Evolutionary conservation across 805 yeast genomes (phyloP), one percentile per base, ranked within the genome.

Genomic region (Schwanniomyces sp.): DNA sequence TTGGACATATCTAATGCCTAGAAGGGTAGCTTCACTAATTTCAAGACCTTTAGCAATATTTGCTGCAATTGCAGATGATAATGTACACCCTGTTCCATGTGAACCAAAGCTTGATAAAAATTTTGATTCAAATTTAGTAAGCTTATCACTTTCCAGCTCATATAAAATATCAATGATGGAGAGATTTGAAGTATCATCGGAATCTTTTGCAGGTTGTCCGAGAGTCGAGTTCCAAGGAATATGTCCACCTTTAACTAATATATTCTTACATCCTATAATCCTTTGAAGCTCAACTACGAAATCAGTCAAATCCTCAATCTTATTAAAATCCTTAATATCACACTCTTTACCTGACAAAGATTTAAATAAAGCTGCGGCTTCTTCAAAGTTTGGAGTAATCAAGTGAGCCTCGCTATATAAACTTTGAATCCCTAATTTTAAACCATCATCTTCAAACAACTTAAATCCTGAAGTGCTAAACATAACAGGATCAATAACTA

Each of bases 31-130:
- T 2, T 72, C 73, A 2, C 55, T 52, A 7, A 88, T 57, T 0
- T 69, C 29, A 30, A 59, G 53, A 0, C 84, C 85, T 30, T 72
- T 72, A 3, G 96, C 91, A 24, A 89, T 55, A 54, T 86, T 81
- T 2, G 94, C 82, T 0, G 94, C 84, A 52, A 91, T 85, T 0
- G 96, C 77, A 0, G 96, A 84, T 0, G 95, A 82, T 43, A 91
- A 71, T 0, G 96, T 87, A 65, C 97, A 91, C 1, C 97, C 97
- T 3, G 96, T 88, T 10, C 97, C 97, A 63, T 91, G 97, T 1
- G 88, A 82, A 57, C 85, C 80, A 2, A 66, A 63, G 0, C 90
- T 71, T 6, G 67, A 57, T 3, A 76, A 59, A 46, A 59, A 75
- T 1, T 62, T 65, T 16, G 85, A 83, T 44, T 70, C 74, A 58